These are phyloP conservation scores for Verticillium nubilum DNA, from an alignment of 2,329 filamentous ascomycete genomes.

Conservation along the genomic window DNA sequence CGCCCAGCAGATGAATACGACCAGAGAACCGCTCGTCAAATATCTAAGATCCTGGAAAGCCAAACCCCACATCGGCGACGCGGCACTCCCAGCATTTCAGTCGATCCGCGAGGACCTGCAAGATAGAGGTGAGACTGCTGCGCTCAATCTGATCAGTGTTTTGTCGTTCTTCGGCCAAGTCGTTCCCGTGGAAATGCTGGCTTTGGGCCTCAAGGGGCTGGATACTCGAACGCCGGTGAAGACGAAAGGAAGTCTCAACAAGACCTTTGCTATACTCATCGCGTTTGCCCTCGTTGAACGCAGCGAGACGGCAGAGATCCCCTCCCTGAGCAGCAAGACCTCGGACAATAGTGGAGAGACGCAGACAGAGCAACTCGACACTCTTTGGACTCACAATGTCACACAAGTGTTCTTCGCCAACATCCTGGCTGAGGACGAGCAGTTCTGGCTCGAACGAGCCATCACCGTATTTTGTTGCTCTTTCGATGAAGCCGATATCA, in stretches of 20 bases:
- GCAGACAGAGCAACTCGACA: constrained; percentile 38
- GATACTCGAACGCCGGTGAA: constrained; percentile 41
- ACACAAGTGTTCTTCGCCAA: constrained; percentile 49
- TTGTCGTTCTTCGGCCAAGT: constrained; percentile 61
- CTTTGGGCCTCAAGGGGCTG: constrained; percentile 44
- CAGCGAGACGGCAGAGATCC: constrained; percentile 37
- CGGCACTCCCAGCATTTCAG: constrained; percentile 38
- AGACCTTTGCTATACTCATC: constrained; percentile 44
- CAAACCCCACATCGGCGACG: constrained; percentile 43
- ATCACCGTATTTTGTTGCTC: constrained; percentile 42
- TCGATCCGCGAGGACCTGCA: constrained; percentile 44
- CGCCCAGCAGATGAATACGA: constrained; percentile 55
- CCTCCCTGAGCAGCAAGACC: constrained; percentile 26
- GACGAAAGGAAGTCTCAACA: constrained; percentile 32
- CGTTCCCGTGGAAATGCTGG: constrained; percentile 61
- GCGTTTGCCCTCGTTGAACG: constrained; percentile 47
- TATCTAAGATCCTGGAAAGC: constrained; percentile 54
- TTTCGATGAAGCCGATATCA: constrained; percentile 37
- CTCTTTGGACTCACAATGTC: constrained; percentile 44
- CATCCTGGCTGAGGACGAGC: constrained; percentile 32
- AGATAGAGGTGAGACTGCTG: constrained; percentile 40
- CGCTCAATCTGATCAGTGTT: constrained; percentile 59
- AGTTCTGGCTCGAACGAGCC: constrained; percentile 44
- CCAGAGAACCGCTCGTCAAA: constrained; percentile 54
- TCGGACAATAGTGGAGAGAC: constrained; percentile 25